Evolutionary conservation across 495 filamentous ascomycete genomes (phyloP), one percentile per base, ranked within the genome.

Genomic region (Lophium mytilinum): DNA sequence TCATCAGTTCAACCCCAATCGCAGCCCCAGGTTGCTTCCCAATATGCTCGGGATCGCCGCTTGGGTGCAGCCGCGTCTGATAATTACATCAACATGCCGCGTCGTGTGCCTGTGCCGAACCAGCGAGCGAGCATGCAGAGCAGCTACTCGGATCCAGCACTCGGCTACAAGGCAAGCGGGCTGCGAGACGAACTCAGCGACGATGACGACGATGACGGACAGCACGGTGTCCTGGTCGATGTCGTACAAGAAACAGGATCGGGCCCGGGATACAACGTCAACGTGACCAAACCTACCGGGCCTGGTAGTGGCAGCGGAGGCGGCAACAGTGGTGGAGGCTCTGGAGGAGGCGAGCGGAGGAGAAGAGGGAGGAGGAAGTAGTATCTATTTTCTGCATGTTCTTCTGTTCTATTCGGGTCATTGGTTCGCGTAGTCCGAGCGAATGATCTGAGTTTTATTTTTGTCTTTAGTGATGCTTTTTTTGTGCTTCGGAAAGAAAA

Each of bases 71-170:
- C 19, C 14, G 49, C 53, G 50, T 21, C 50, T n/a, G 62, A 61
- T 6, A 50, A 50, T 21, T 58, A 55, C 51, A 57, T 50, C 46
- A 7, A 37, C 6, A 58, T 65, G 46, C 54, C 62, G 54, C 62
- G 62, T 50, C 66, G 56, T 48, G 52, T 58, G 57, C 63, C 46
- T 37, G 62, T 56, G 4, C 61, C 49, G 21, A 58, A 55, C 50
- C 64, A 62, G 58, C 63, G 56, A 46, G 50, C 54, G 37, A 33
- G 59, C 37, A 50, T 52, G 36, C 60, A 62, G 55, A 39, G 56
- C 37, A 63, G 63, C 36, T 50, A 62, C 46, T 69, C 66, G 24
- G 68, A 71, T 42, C 65, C 68, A 43, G 41, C 55, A 6, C 53
- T 63, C 15, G 58, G 37, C 11, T 52, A 53, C 30, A 14, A 39